Conservation (phyloP, 306 rosid genomes). For the Dalbergia cultrata region DNA sequence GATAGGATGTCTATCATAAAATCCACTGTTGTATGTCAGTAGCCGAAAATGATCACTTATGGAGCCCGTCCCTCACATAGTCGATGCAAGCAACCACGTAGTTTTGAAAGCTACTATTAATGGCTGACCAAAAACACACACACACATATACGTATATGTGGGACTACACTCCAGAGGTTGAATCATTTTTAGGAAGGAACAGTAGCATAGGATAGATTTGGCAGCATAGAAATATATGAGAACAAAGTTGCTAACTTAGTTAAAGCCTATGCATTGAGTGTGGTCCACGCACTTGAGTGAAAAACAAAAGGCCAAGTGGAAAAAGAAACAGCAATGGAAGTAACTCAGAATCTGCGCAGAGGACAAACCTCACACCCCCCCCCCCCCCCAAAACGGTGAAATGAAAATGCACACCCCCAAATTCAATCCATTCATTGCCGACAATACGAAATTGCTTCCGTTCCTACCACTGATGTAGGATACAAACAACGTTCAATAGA, state of each 20-base stretch:
- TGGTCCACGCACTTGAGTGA: neutral
- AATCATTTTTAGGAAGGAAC: neutral
- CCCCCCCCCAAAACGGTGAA: too few relatives aligned
- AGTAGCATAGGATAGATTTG: neutral
- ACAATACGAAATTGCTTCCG: neutral
- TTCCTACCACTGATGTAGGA: neutral
- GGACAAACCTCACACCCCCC: neutral
- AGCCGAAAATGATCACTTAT: too few relatives aligned
- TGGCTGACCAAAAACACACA: too few relatives aligned
- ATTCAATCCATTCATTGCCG: neutral
- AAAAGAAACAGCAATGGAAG: neutral
- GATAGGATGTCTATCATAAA: too few relatives aligned
- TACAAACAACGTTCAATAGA: neutral
- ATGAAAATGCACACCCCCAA: neutral
- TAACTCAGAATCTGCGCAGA: neutral
- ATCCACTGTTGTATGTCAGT: neutral
- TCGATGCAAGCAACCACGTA: too few relatives aligned
- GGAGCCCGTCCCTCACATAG: too few relatives aligned
- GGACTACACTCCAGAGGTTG: neutral
- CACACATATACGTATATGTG: too few relatives aligned
- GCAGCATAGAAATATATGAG: neutral
- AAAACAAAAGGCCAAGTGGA: neutral
- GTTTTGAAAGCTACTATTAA: neutral
- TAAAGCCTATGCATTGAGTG: neutral
- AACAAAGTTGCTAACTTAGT: neutral